These are phyloP conservation scores for Aspergillus thermomutatus DNA, from an alignment of 2,329 filamentous ascomycete genomes.

Conservation along the genomic window DNA sequence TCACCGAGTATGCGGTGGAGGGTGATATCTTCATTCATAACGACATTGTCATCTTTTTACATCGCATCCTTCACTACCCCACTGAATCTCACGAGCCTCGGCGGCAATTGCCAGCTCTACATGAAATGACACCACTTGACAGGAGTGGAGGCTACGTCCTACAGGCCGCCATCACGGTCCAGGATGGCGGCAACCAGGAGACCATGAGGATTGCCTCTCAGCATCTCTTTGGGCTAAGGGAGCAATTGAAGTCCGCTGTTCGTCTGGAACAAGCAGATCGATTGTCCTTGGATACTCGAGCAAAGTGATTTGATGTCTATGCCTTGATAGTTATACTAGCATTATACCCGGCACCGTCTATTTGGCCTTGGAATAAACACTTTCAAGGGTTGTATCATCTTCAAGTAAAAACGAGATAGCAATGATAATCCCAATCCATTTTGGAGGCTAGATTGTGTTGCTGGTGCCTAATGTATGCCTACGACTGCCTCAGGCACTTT, in stretches of 20 bases:
- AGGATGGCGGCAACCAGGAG: slow-evolving; percentile 53
- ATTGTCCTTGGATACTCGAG: slow-evolving; percentile 57
- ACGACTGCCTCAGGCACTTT: background rate
- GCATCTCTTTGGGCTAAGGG: slow-evolving; percentile 54
- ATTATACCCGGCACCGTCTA: slow-evolving; percentile 5
- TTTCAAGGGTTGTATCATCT: background rate
- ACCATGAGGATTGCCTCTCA: slow-evolving; percentile 53
- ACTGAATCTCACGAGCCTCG: slow-evolving; percentile 33
- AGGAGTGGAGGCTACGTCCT: slow-evolving; percentile 56
- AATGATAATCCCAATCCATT: background rate
- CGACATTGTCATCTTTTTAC: slow-evolving; percentile 56
- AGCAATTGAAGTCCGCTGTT: slow-evolving; percentile 54
- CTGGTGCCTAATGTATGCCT: background rate
- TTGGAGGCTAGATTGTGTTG: background rate
- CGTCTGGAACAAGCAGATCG: slow-evolving; percentile 57
- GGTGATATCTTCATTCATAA: slow-evolving; percentile 58
- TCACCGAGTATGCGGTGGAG: slow-evolving; percentile 55
- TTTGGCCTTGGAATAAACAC: background rate
- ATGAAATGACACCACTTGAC: slow-evolving; percentile 51
- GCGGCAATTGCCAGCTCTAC: slow-evolving; percentile 40
- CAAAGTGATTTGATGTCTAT: slow-evolving; percentile 43
- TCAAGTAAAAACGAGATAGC: background rate
- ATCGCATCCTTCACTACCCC: slow-evolving; percentile 52
- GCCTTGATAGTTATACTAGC: slow-evolving; percentile 3
- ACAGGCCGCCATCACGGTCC: slow-evolving; percentile 56